These are phyloP conservation scores for Aspergillus jensenii DNA, from an alignment of 2,329 filamentous ascomycete genomes.

Conservation along the genomic window DNA sequence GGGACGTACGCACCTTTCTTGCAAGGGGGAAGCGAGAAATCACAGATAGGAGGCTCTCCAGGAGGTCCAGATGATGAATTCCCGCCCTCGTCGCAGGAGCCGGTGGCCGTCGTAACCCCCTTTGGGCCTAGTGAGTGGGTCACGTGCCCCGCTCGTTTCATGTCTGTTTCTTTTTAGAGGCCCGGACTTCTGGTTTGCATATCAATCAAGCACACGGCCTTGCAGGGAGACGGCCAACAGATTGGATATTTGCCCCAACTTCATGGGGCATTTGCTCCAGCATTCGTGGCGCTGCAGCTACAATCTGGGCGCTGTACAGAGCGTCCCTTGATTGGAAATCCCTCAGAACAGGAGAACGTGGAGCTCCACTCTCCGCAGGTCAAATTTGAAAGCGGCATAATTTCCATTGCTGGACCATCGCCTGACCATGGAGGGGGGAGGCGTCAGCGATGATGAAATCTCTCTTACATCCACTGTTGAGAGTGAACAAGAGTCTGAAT, in stretches of 20 bases:
- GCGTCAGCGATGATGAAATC: constrained; percentile 50
- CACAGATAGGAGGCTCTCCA: constrained; percentile 25
- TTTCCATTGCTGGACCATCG: neutral
- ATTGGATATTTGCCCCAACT: neutral
- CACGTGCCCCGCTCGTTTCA: constrained; percentile 17
- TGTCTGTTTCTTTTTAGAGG: neutral
- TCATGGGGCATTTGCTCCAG: neutral
- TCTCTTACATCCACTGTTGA: constrained; percentile 56
- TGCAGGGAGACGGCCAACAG: neutral
- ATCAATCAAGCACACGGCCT: too few relatives aligned
- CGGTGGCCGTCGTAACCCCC: constrained; percentile 12
- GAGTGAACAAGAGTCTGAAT: constrained; percentile 50
- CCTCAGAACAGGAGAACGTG: neutral
- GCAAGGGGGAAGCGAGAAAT: constrained; percentile 15
- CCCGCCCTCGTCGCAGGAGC: constrained; percentile 20
- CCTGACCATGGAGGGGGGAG: constrained; percentile 9
- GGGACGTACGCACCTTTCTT: constrained; percentile 14
- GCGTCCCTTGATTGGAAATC: neutral
- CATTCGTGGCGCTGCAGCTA: neutral
- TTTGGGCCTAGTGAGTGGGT: constrained; percentile 18
- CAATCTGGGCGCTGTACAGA: neutral
- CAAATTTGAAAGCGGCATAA: neutral
- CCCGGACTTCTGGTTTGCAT: too few relatives aligned
- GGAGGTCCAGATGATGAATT: constrained; percentile 18
- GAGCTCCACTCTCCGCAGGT: neutral